Conservation (phyloP, 2,329 filamentous ascomycete genomes). For the Pestalotiopsis sp. region DNA sequence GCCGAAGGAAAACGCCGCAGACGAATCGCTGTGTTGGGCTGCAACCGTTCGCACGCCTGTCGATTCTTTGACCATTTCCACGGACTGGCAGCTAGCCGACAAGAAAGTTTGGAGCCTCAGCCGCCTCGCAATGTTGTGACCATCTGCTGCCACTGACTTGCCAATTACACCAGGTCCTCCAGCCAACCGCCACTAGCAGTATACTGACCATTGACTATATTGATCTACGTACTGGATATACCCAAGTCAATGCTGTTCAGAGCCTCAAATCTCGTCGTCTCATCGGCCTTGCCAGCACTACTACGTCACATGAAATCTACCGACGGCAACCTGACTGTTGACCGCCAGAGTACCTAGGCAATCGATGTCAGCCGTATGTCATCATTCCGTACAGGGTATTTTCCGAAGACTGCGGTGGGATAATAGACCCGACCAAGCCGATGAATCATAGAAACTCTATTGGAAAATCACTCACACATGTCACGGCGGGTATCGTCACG, state of each 20-base stretch:
- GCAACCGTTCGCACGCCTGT: too few relatives aligned
- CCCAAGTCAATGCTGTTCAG: background rate
- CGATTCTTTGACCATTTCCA: too few relatives aligned
- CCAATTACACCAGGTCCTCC: too few relatives aligned
- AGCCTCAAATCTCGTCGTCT: background rate
- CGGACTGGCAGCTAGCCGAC: background rate
- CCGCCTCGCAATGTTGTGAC: too few relatives aligned
- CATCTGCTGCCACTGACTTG: too few relatives aligned
- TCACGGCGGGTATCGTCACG: background rate
- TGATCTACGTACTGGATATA: background rate
- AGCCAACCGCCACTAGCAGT: too few relatives aligned
- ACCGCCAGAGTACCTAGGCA: background rate
- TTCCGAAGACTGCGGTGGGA: background rate
- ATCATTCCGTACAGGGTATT: background rate
- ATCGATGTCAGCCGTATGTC: background rate
- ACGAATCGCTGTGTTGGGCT: background rate
- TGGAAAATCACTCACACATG: background rate
- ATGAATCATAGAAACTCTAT: background rate
- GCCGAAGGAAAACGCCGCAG: background rate
- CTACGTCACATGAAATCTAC: background rate
- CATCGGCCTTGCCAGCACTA: background rate
- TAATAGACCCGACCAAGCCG: background rate
- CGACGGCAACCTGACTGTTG: background rate
- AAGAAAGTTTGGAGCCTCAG: background rate
- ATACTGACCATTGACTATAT: background rate